These are phyloP conservation scores for Groenewaldozyma salmanticensis DNA, from an alignment of 805 yeast genomes.

Conservation along the genomic window DNA sequence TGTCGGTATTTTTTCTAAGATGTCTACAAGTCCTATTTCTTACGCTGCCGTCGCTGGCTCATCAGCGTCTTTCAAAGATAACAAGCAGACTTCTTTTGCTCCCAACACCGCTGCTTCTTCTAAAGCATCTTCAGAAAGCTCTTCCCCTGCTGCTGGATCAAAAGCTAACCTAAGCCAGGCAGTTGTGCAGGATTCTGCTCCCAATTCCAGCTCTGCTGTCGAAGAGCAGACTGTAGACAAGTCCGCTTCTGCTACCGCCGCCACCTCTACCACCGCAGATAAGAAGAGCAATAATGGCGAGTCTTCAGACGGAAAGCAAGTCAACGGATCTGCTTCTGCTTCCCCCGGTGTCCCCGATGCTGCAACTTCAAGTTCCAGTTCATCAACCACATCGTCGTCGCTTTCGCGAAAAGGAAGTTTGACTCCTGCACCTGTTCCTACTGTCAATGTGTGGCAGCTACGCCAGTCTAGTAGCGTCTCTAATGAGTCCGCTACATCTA, in stretches of 20 bases:
- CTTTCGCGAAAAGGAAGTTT: constrained; percentile 21
- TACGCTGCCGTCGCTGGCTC: constrained; percentile 17
- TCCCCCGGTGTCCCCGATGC: constrained; percentile 14
- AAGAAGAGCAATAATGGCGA: constrained; percentile 3
- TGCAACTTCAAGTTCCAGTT: constrained; percentile 16
- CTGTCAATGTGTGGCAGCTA: constrained; percentile 52
- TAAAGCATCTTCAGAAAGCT: constrained; percentile 12
- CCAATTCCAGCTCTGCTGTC: no score
- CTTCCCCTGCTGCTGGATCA: constrained; percentile 3
- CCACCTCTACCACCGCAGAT: constrained; percentile 2
- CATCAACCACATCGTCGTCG: background rate
- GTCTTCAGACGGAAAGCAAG: no score
- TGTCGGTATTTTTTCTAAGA: no score
- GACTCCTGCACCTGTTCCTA: constrained; percentile 61
- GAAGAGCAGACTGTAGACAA: no score
- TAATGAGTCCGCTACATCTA: constrained; percentile 10
- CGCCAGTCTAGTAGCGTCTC: constrained; percentile 15
- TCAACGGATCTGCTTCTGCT: constrained; percentile 7
- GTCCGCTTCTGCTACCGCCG: no score
- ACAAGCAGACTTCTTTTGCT: constrained; percentile 1
- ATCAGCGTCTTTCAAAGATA: constrained; percentile 1
- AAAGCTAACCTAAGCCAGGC: no score
- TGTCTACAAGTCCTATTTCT: constrained; percentile 16
- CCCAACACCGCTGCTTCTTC: background rate
- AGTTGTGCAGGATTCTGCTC: no score